Evolutionary conservation across 495 filamentous ascomycete species (phyloP).

Genomic region (Thozetella sp.): DNA sequence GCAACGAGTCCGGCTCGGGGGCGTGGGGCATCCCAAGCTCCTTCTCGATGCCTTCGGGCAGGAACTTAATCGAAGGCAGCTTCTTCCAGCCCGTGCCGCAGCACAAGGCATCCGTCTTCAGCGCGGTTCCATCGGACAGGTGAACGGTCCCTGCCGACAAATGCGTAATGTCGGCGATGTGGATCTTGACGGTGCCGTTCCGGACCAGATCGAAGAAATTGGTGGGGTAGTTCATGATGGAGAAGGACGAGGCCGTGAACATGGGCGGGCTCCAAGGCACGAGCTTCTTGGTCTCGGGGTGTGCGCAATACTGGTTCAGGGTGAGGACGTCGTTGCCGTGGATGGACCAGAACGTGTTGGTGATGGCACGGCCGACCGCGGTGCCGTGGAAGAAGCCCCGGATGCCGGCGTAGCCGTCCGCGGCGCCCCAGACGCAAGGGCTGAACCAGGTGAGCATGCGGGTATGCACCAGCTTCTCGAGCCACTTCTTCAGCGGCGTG

Average conservation of each 20-base stretch:
- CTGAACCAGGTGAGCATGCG: constrained; percentile 45
- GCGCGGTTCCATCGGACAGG: constrained; percentile 53
- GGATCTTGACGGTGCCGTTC: constrained; percentile 58
- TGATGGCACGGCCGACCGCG: constrained; percentile 65
- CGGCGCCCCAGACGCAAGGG: constrained; percentile 44
- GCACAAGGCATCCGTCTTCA: constrained; percentile 66
- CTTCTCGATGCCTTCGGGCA: constrained; percentile 53
- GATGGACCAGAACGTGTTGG: constrained; percentile 68
- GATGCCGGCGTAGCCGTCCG: constrained; percentile 37
- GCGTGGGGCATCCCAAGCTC: constrained; percentile 46
- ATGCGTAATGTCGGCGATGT: constrained; percentile 61
- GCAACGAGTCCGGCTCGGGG: constrained; percentile 24
- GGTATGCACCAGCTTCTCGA: constrained; percentile 60
- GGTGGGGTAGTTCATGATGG: constrained; percentile 71
- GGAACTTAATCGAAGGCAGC: constrained; percentile 63
- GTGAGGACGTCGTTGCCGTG: constrained; percentile 61
- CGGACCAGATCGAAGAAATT: constrained; percentile 65
- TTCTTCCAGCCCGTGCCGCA: constrained; percentile 72
- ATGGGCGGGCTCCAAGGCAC: constrained; percentile 66
- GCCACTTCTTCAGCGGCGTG: constrained; percentile 43
- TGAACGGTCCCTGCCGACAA: constrained; percentile 52
- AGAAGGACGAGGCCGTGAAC: constrained; percentile 62
- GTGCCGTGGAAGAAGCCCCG: constrained; percentile 66
- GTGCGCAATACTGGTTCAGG: constrained; percentile 58
- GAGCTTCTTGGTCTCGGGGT: constrained; percentile 65